These are phyloP conservation scores for Fusarium heterosporum DNA, from an alignment of 2,329 filamentous ascomycete genomes.

Conservation along the genomic window DNA sequence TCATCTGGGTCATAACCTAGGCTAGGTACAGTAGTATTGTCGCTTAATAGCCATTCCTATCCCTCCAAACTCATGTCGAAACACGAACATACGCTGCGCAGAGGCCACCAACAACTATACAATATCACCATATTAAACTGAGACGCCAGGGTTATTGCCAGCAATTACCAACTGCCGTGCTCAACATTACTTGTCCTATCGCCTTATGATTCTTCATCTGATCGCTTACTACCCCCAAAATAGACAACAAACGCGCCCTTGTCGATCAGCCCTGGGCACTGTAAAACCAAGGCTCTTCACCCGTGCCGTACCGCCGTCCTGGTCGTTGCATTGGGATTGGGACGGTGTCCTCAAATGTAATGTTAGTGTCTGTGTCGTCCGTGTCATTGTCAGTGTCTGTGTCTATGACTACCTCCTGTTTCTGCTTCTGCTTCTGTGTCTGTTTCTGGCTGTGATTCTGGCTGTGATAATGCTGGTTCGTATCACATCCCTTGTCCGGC, in stretches of 20 bases:
- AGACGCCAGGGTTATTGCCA: constrained; percentile 18
- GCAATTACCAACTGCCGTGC: constrained; percentile 33
- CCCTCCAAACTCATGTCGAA: constrained; percentile 7
- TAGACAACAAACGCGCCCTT: constrained; percentile 27
- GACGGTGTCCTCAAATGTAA: constrained; percentile 64
- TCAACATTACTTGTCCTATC: constrained; percentile 18
- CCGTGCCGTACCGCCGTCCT: constrained; percentile 60
- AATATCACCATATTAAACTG: constrained; percentile 8
- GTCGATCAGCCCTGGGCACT: constrained; percentile 42
- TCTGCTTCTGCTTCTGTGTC: constrained; percentile 13
- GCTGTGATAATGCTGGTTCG: constrained; percentile 28
- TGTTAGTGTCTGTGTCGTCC: constrained; percentile 1
- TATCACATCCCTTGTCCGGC: constrained; percentile 37
- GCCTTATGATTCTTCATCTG: constrained; percentile 10
- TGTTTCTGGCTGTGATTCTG: constrained; percentile 15
- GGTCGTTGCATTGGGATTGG: constrained; percentile 75
- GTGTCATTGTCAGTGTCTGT: constrained; percentile 35
- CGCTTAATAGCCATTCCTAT: constrained; percentile 26
- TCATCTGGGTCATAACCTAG: constrained; percentile 4
- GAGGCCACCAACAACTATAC: constrained; percentile 27
- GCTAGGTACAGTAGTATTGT: constrained; percentile 3
- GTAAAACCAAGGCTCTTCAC: constrained; percentile 59
- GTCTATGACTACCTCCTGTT: constrained; percentile 24
- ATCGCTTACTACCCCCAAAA: constrained; percentile 17
- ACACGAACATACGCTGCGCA: constrained; percentile 20